phyloP scores from a whole-genome alignment of 2,329 filamentous ascomycete species.

The Arthroderma sp. region DNA sequence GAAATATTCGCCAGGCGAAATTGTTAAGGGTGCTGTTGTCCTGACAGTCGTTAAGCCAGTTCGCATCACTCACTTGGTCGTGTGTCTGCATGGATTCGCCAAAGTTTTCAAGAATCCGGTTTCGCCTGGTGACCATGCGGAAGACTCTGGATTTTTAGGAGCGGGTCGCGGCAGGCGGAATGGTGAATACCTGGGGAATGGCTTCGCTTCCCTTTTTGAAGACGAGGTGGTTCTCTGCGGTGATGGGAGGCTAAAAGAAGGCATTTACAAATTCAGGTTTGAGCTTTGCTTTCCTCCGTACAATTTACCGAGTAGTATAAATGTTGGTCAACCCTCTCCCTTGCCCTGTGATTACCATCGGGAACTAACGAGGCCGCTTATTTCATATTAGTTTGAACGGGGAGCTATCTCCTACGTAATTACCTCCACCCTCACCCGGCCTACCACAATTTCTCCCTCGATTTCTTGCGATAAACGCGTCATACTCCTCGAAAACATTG shows the following conservation, averaged over 20 bases:
- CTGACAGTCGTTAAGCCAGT: conserved; percentile 48
- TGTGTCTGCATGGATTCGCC: conserved; percentile 51
- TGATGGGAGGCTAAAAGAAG: conserved; percentile 49
- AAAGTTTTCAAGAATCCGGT: conserved; percentile 53
- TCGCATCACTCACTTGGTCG: conserved; percentile 50
- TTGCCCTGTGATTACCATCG: conserved; percentile 5
- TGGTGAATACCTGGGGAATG: conserved; percentile 49
- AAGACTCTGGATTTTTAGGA: conserved; percentile 38
- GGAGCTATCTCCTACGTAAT: conserved; percentile 87
- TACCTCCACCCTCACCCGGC: conserved; percentile 76
- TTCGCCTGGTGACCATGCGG: conserved; percentile 40
- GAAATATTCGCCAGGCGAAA: conserved; percentile 49
- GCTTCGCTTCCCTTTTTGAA: conserved; percentile 51
- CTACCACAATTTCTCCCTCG: conserved; percentile 71
- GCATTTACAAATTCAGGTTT: conserved; percentile 54
- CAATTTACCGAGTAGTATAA: conserved; percentile 70
- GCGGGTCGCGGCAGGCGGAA: conserved; percentile 41
- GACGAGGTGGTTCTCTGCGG: conserved; percentile 52
- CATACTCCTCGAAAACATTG: conserved; percentile 65
- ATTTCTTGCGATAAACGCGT: conserved; percentile 70
- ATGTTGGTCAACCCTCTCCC: conserved; percentile 47
- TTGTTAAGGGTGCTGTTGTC: conserved; percentile 47
- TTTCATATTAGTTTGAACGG: conserved; percentile 65
- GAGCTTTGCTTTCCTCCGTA: conserved; percentile 48
- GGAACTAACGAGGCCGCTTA: conserved; percentile 3